Percentiles rank a stretch among this genome's conserved stretches.
phyloP scores from a whole-genome alignment of 257 asterid genomes.

The Buddleja alternifolia region DNA sequence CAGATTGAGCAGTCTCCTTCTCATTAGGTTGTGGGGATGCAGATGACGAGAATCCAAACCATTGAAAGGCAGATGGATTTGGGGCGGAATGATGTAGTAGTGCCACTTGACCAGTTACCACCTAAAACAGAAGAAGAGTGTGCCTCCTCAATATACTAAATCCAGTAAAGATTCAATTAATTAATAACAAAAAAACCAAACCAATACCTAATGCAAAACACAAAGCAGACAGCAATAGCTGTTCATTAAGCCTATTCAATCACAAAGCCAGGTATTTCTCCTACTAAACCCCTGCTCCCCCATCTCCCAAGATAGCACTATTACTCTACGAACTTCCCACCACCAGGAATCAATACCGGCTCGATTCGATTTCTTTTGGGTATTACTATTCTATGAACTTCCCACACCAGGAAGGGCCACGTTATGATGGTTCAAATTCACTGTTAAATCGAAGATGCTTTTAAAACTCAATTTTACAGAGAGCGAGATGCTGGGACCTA shows the following conservation, averaged over 20 bases:
- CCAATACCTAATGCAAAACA: not conserved
- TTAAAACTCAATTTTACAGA: not conserved
- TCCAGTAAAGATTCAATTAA: not conserved
- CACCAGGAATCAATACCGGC: too few relatives aligned
- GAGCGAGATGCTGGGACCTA: not conserved
- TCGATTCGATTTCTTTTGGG: too few relatives aligned
- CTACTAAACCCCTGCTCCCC: not conserved
- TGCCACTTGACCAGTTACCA: slow-evolving; percentile 38
- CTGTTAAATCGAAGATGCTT: not conserved
- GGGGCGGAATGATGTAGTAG: slow-evolving; percentile 39
- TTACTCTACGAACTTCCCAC: too few relatives aligned
- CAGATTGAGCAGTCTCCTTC: slow-evolving; percentile 50
- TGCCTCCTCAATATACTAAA: slow-evolving; percentile 12
- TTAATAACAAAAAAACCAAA: not conserved
- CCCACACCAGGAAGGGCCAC: not conserved
- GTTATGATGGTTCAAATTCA: not conserved
- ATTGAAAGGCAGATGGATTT: slow-evolving; percentile 41
- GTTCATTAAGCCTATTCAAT: slow-evolving; percentile 2
- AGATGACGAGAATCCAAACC: slow-evolving; percentile 63
- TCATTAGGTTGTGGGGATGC: slow-evolving; percentile 55
- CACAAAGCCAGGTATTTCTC: not conserved
- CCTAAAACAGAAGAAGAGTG: slow-evolving; percentile 38
- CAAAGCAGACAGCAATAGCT: not conserved
- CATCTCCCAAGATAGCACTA: slow-evolving; percentile 14
- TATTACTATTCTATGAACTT: not conserved